Evolutionary conservation across 2,329 filamentous ascomycete genomes (phyloP).

Genomic region (Microcyclospora tardicrescens): DNA sequence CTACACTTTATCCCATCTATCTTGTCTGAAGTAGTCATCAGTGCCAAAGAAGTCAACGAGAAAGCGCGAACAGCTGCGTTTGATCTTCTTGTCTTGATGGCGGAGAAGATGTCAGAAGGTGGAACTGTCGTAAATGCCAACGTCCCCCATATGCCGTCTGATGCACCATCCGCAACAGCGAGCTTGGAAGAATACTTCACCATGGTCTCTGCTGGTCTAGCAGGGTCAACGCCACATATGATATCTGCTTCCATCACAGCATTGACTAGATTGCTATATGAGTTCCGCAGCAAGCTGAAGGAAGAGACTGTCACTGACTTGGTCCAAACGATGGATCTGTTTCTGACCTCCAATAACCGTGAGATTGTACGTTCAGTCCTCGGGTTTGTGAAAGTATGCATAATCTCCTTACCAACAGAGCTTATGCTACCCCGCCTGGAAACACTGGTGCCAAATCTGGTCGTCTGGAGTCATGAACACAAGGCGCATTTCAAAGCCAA

Average conservation of each 20-base stretch:
- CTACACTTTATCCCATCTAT: slow-evolving; percentile 89
- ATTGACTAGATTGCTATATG: slow-evolving; percentile 81
- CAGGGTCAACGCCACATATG: slow-evolving; percentile 89
- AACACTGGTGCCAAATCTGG: slow-evolving; percentile 73
- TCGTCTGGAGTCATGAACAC: slow-evolving; percentile 96
- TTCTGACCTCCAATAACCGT: slow-evolving; percentile 89
- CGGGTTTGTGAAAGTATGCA: slow-evolving; percentile 91
- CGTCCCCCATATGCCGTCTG: slow-evolving; percentile 68
- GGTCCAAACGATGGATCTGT: slow-evolving; percentile 89
- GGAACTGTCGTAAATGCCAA: slow-evolving; percentile 72
- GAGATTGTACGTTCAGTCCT: slow-evolving; percentile 92
- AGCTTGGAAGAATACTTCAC: slow-evolving; percentile 93
- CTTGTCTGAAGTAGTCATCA: slow-evolving; percentile 86
- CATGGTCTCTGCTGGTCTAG: slow-evolving; percentile 93
- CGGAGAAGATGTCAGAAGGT: slow-evolving; percentile 64
- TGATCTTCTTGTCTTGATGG: slow-evolving; percentile 78
- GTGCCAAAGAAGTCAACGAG: slow-evolving; percentile 96
- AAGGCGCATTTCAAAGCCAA: slow-evolving; percentile 95
- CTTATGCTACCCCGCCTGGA: slow-evolving; percentile 66
- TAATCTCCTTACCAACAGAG: slow-evolving; percentile 69
- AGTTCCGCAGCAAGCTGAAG: slow-evolving; percentile 64
- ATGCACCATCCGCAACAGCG: slow-evolving; percentile 64
- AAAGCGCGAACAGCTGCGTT: slow-evolving; percentile 82
- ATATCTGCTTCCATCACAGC: slow-evolving; percentile 95
- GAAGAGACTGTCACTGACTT: slow-evolving; percentile 64